Percentiles rank a stretch among this genome's conserved stretches.
phyloP scores from a whole-genome alignment of 306 rosid genomes.

The Hippophae rhamnoides region DNA sequence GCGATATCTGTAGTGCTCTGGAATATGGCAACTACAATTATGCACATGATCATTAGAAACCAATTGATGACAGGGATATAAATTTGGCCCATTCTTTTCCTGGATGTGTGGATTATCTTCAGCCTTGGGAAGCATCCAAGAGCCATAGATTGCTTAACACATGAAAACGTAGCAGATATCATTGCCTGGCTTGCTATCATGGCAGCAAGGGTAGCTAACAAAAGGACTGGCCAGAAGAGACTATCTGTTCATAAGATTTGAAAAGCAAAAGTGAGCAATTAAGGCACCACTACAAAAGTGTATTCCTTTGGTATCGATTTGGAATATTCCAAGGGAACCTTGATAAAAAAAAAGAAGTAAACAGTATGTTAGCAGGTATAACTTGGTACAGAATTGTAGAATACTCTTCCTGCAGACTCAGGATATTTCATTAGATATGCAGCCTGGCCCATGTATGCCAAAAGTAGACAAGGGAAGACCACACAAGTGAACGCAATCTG shows the following conservation, averaged over 20 bases:
- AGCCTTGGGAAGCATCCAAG: conserved; percentile 31
- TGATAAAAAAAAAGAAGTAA: not conserved
- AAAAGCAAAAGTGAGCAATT: not conserved
- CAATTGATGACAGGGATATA: conserved; percentile 28
- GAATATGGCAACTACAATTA: conserved; percentile 17
- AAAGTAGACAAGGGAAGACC: conserved; percentile 3
- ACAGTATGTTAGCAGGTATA: not conserved
- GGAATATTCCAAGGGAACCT: too few relatives aligned
- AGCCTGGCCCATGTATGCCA: conserved; percentile 13
- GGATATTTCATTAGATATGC: conserved; percentile 6
- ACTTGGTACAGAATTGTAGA: conserved; percentile 6
- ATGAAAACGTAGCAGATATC: conserved; percentile 33
- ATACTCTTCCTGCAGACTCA: not conserved
- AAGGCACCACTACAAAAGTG: not conserved
- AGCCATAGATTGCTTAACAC: conserved; percentile 22
- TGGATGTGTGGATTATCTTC: conserved; percentile 29
- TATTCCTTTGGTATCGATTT: too few relatives aligned
- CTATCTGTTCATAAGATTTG: conserved; percentile 4
- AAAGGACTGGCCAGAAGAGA: conserved; percentile 31
- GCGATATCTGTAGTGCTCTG: conserved; percentile 11
- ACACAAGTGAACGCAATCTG: not conserved
- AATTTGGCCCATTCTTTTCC: conserved; percentile 25
- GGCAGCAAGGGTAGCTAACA: conserved; percentile 26
- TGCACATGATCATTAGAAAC: conserved; percentile 25
- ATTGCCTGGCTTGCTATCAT: conserved; percentile 29